These are phyloP conservation scores for Plicaturopsis crispa DNA, from an alignment of 768 basidiomycete species.

Conservation along the genomic window DNA sequence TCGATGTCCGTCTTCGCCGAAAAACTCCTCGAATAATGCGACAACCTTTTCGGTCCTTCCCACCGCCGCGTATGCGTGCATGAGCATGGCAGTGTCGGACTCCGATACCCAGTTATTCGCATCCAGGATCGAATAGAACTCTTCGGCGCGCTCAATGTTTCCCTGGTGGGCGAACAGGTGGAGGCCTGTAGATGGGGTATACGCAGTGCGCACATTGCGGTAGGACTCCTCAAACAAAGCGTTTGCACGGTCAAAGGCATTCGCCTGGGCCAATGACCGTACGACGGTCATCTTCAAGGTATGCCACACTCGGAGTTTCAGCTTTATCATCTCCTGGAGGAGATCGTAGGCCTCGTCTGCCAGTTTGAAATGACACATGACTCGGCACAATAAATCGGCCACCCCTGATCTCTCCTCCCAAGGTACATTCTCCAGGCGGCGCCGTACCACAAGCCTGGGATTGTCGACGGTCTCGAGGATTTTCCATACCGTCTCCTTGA, in stretches of 20 bases:
- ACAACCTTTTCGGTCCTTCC: slow-evolving; percentile 33
- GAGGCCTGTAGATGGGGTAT: slow-evolving; percentile 37
- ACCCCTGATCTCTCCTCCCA: no score
- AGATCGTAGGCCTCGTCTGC: slow-evolving; percentile 35
- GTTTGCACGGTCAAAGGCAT: slow-evolving; percentile 35
- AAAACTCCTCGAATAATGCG: slow-evolving; percentile 48
- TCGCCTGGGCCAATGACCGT: slow-evolving; percentile 32
- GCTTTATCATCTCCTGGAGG: slow-evolving; percentile 30
- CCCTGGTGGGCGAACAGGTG: slow-evolving; percentile 47
- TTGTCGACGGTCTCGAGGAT: slow-evolving; percentile 11
- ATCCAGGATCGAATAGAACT: slow-evolving; percentile 31
- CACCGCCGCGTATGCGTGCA: slow-evolving; percentile 48
- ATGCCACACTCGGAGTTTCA: slow-evolving; percentile 21
- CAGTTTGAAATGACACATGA: no score
- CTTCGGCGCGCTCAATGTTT: slow-evolving; percentile 32
- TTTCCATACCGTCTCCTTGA: slow-evolving; percentile 9
- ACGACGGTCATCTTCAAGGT: slow-evolving; percentile 27
- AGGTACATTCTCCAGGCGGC: slow-evolving; percentile 10
- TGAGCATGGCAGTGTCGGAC: slow-evolving; percentile 32
- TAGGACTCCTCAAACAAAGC: slow-evolving; percentile 24
- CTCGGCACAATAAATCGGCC: no score
- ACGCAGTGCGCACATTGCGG: slow-evolving; percentile 9
- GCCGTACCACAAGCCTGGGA: no score
- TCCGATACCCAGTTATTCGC: slow-evolving; percentile 17
- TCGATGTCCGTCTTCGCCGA: slow-evolving; percentile 23